A percentile compares a stretch with the other conserved stretches of the same genome.
phyloP scores from a whole-genome alignment of 73 alveolate genomes.

The Stentor roeselii region DNA sequence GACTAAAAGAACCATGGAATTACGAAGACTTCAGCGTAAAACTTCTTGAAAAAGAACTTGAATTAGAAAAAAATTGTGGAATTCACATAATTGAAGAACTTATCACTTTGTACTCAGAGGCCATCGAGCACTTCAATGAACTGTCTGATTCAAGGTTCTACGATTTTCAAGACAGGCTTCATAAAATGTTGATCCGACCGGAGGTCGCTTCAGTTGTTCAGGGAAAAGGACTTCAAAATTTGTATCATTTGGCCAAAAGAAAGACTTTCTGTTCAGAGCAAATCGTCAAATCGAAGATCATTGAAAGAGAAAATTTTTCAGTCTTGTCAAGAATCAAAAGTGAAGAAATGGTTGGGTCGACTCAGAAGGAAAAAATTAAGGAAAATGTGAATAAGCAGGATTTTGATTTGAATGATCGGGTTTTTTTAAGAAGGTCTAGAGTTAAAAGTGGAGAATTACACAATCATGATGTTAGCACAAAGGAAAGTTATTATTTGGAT shows the following conservation, averaged over 20 bases:
- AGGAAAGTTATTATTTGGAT: not conserved
- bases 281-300: not conserved
- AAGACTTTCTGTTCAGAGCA: not conserved
- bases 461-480: not conserved
- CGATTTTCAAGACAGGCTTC: slow-evolving; percentile 18
- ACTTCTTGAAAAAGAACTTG: slow-evolving; percentile 21
- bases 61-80: not conserved
- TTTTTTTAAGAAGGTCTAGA: not conserved
- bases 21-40: slow-evolving; percentile 18
- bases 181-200: slow-evolving; percentile 15
- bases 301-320: too few relatives aligned
- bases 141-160: not conserved
- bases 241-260: not conserved
- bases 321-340: too few relatives aligned
- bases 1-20: not conserved
- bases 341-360: too few relatives aligned
- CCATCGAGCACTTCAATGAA: slow-evolving; percentile 2
- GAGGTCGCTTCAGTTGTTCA: not conserved
- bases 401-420: not conserved
- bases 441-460: not conserved
- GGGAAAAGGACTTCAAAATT: not conserved
- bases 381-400: not conserved
- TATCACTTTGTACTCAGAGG: not conserved
- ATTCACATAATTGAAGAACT: not conserved
- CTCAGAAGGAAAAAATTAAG: not conserved